These are phyloP conservation scores for Barnettozyma californica DNA, from an alignment of 805 yeast genomes.

Conservation along the genomic window DNA sequence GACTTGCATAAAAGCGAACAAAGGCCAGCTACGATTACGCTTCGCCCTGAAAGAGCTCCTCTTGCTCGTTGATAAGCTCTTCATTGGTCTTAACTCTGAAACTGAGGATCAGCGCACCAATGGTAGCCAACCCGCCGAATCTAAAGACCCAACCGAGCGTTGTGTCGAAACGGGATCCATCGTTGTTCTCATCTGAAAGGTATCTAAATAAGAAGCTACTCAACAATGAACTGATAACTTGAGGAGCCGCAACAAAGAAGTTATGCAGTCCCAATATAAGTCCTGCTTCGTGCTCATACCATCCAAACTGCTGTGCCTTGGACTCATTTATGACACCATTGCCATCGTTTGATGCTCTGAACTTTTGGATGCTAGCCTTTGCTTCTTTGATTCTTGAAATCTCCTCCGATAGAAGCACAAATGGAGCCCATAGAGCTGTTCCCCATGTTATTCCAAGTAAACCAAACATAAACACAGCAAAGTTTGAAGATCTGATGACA, in stretches of 20 bases:
- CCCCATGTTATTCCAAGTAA: conserved; percentile 63
- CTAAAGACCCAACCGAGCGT: conserved; percentile 55
- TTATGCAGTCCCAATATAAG: conserved; percentile 52
- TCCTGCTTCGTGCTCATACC: conserved; percentile 51
- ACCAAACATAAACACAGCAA: conserved; percentile 45
- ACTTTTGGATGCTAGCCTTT: conserved; percentile 28
- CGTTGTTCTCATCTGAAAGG: conserved; percentile 24
- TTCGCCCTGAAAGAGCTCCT: conserved; percentile 6
- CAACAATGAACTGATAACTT: conserved; percentile 45
- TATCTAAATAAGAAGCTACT: conserved; percentile 42
- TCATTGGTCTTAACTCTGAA: conserved; percentile 38
- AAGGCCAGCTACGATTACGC: background rate
- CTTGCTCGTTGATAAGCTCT: conserved; percentile 30
- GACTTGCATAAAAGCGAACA: background rate
- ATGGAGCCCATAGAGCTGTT: conserved; percentile 61
- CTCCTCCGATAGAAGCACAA: conserved; percentile 55
- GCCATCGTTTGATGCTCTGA: background rate
- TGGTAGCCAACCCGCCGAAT: conserved; percentile 46
- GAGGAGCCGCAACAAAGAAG: conserved; percentile 54
- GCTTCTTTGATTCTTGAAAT: conserved; percentile 46
- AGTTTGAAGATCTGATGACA: conserved; percentile 33
- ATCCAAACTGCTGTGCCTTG: conserved; percentile 28
- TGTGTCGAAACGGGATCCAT: conserved; percentile 30
- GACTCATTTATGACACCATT: conserved; percentile 11
- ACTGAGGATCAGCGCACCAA: conserved; percentile 41